Evolutionary conservation across 306 rosid genomes (phyloP), one percentile per base, ranked within the genome.

Genomic region (Alnus glutinosa): DNA sequence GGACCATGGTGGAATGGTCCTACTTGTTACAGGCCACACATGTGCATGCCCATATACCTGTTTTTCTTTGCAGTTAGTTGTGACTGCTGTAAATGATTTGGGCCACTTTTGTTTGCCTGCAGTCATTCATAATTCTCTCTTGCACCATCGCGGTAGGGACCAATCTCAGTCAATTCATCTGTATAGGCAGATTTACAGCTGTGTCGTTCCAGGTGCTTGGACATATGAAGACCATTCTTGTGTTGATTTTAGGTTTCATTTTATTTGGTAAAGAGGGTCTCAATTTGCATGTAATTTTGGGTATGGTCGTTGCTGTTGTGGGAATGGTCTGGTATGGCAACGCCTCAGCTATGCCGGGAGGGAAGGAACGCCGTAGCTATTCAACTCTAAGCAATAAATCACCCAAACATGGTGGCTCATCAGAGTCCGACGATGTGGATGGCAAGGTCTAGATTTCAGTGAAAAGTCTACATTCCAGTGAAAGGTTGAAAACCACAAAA

Each of bases 311-410:
- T 50, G 96, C 96, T 5, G 91, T 92, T 70, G 59, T 46, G 48
- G 93, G 95, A 75, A 90, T 92, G 96, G 69, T 90, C 37, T 92
- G 97, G 97, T 90, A 90, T 34, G 93, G 96, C 54, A 89, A 92
- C 37, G 97, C 96, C 77, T 90, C 93, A 59, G 80, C 96, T 18
- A 86, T 89, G 81, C 91, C 96, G 13, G 97, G 89, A 67, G 97
- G 96, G 73, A 92, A 90, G 72, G 97, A 90, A 78, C 90, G 85
- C 1, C 91, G 32, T 0, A 80, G 67, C 84, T 47, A 42, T 28
- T 77, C 94, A 2, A 28, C 76, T 57, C 80, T 86, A 54, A 70
- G 80, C 77, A 70, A 78, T 55, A 90, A 89, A 80, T 55, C 89
- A 32, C 89, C 80, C 57, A 91, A 89, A 8, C 82, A 79, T 55